Conservation (phyloP, 2,329 filamentous ascomycete species). For the Cladosporium colombiae region DNA sequence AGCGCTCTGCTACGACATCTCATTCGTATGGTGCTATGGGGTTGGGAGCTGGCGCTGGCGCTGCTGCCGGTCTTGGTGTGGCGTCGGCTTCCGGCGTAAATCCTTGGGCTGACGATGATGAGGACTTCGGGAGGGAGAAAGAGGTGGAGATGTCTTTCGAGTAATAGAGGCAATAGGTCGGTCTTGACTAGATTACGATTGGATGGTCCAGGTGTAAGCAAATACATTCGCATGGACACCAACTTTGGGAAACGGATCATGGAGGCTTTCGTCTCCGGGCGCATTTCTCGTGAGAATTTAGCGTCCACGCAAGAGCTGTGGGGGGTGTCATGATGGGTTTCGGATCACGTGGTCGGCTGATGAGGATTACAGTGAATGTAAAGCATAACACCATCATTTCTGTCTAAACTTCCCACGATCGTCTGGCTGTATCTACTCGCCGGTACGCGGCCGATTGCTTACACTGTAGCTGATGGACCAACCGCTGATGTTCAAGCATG, state of each 20-base stretch:
- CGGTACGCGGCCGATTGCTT: neutral
- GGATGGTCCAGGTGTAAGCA: neutral
- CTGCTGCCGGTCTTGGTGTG: neutral
- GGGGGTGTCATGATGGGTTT: neutral
- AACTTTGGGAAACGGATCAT: neutral
- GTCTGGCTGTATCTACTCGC: neutral
- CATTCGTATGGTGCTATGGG: neutral
- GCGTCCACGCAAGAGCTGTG: neutral
- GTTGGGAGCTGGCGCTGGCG: neutral
- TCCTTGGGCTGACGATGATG: conserved; percentile 50
- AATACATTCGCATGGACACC: neutral
- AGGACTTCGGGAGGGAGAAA: conserved; percentile 49
- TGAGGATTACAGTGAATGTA: neutral
- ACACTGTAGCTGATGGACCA: neutral
- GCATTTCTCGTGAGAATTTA: neutral
- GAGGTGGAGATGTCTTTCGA: conserved; percentile 54
- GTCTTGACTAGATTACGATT: neutral
- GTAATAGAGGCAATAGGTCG: conserved; percentile 22
- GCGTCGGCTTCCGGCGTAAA: conserved; percentile 34
- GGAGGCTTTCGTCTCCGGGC: neutral
- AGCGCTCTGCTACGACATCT: conserved; percentile 6
- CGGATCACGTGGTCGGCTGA: neutral
- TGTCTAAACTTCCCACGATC: neutral
- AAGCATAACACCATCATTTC: neutral
- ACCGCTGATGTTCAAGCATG: neutral